Conservation (phyloP, 73 alveolate species). For the Tetrahymena malaccensis region DNA sequence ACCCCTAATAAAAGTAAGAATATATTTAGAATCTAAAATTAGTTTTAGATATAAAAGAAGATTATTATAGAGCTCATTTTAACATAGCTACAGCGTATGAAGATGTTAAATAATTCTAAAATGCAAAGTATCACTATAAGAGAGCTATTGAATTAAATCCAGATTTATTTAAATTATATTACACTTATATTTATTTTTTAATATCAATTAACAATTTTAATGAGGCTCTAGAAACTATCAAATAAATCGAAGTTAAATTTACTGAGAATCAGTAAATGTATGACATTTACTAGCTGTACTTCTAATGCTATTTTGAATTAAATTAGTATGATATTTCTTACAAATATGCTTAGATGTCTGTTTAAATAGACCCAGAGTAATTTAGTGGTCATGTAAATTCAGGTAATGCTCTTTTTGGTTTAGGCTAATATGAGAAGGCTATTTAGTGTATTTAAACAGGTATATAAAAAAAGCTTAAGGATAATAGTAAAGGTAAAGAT, state of each 20-base stretch:
- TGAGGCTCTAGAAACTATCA: background rate
- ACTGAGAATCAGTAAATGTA: background rate
- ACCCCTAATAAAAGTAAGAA: background rate
- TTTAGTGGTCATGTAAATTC: background rate
- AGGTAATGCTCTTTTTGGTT: background rate
- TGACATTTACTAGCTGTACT: background rate
- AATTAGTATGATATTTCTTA: background rate
- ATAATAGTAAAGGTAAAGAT: background rate
- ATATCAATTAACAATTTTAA: background rate
- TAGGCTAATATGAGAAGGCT: background rate
- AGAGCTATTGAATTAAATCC: background rate
- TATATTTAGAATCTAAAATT: background rate
- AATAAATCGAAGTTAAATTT: background rate
- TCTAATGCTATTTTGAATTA: background rate
- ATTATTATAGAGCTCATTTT: background rate
- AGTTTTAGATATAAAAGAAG: background rate
- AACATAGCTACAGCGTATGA: background rate
- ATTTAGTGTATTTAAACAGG: background rate
- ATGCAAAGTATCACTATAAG: background rate
- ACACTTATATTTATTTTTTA: background rate
- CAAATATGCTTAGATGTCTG: background rate
- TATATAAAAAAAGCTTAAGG: background rate
- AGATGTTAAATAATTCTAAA: background rate
- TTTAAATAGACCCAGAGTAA: background rate
- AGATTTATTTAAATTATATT: background rate